Evolutionary conservation across 805 yeast species (phyloP).

Genomic region (Candida vaughaniae): DNA sequence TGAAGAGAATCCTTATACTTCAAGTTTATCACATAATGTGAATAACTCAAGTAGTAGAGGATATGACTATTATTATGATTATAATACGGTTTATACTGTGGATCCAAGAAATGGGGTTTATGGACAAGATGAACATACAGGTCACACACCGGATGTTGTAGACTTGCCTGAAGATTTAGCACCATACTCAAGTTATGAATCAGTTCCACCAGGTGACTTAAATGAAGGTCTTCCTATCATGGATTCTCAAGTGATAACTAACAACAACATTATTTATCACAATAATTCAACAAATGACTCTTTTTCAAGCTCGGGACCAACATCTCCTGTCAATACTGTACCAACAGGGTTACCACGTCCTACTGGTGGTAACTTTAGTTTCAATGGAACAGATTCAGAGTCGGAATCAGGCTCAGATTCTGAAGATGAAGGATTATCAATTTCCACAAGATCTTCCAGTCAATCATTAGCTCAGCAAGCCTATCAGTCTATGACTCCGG

Average conservation of each 20-base stretch:
- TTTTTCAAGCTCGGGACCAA: conserved; percentile 1
- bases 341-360: conserved; percentile 1
- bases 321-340: conserved; percentile 1
- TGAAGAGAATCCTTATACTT: conserved; percentile 50
- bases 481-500: conserved; percentile 24
- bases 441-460: conserved; percentile 38
- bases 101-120: conserved; percentile 44
- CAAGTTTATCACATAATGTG: conserved; percentile 69
- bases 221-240: conserved; percentile 29
- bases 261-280: conserved; percentile 8
- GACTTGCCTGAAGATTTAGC: conserved; percentile 48
- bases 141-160: conserved; percentile 34
- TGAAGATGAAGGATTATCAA: conserved; percentile 37
- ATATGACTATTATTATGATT: conserved; percentile 75
- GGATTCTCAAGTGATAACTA: conserved; percentile 13
- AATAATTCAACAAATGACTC: conserved; percentile 4
- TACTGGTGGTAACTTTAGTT: conserved; percentile 3
- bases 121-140: conserved; percentile 20
- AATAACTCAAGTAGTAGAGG: conserved; percentile 63
- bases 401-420: conserved; percentile 22
- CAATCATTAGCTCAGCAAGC: conserved; percentile 45
- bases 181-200: conserved; percentile 39
- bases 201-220: conserved; percentile 26
- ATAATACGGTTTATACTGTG: conserved; percentile 69
- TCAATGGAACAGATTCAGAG: conserved; percentile 13